Evolutionary conservation across 805 yeast species (phyloP).

Genomic region (Metschnikowia bowlesiae): DNA sequence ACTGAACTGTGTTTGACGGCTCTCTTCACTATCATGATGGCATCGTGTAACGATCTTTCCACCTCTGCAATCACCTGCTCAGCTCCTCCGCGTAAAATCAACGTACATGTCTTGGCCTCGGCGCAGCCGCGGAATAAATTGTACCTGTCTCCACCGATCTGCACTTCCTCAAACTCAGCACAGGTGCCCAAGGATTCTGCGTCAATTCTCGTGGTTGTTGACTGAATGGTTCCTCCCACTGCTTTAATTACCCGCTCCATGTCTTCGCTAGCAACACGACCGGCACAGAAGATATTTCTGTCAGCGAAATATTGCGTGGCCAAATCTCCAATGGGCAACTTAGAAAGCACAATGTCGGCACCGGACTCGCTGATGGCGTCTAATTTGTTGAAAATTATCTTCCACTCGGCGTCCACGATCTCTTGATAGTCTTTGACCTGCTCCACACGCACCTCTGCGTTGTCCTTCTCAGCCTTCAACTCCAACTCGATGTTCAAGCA

Average conservation of each 20-base stretch:
- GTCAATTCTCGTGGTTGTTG: constrained; percentile 65
- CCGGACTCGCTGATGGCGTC: constrained; percentile 80
- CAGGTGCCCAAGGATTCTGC: constrained; percentile 51
- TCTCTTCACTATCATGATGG: constrained; percentile 96
- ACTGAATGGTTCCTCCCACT: constrained; percentile 86
- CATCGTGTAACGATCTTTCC: constrained; percentile 95
- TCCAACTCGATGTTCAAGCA: constrained; percentile 90
- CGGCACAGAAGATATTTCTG: constrained; percentile 94
- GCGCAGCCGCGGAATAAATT: constrained; percentile 93
- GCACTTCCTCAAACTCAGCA: constrained; percentile 81
- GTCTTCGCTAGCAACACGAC: constrained; percentile 85
- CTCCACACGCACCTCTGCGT: constrained; percentile 95
- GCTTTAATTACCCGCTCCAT: constrained; percentile 90
- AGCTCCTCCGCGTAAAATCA: constrained; percentile 94
- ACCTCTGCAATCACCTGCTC: constrained; percentile 98
- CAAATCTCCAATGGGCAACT: constrained; percentile 94
- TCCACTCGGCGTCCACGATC: constrained; percentile 99
- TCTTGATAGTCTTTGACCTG: constrained; percentile 92
- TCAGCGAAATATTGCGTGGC: constrained; percentile 99
- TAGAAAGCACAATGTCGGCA: constrained; percentile 88
- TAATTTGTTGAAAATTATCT: constrained; percentile 80
- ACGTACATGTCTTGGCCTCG: constrained; percentile 86
- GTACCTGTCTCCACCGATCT: constrained; percentile 93
- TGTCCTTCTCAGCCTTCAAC: constrained; percentile 96
- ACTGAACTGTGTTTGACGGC: constrained; percentile 81